These are phyloP conservation scores for Cryphonectria parasitica DNA, from an alignment of 2,329 filamentous ascomycete species.

Conservation along the genomic window DNA sequence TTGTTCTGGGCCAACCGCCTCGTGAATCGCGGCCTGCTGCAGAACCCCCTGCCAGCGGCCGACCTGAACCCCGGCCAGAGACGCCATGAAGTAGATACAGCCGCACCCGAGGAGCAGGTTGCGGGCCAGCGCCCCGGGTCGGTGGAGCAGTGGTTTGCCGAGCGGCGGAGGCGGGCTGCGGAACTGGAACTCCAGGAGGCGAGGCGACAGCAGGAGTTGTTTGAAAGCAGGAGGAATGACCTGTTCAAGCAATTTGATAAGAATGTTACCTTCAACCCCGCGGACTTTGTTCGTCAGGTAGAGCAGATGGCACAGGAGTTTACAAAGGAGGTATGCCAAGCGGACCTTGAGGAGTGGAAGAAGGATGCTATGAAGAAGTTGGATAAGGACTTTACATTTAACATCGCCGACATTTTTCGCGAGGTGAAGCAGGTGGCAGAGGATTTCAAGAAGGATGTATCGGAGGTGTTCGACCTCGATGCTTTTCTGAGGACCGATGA, in stretches of 20 bases:
- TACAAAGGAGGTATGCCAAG: not conserved
- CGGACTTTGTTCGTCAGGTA: not conserved
- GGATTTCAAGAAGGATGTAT: not conserved
- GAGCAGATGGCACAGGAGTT: constrained; percentile 8
- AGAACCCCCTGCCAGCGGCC: not conserved
- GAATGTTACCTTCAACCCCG: constrained; percentile 8
- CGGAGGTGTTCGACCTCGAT: not conserved
- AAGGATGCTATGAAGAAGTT: not conserved
- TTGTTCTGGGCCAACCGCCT: constrained; percentile 27
- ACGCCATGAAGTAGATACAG: not conserved
- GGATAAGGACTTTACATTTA: constrained; percentile 1
- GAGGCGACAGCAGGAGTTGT: not conserved
- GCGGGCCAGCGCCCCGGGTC: constrained; percentile 2
- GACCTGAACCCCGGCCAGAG: not conserved
- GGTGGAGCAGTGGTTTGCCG: constrained; percentile 9
- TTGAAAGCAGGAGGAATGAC: not conserved
- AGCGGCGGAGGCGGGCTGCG: not conserved
- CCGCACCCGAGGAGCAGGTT: not conserved
- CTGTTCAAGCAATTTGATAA: not conserved
- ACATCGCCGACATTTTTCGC: not conserved
- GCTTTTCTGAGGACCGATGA: too few species aligned
- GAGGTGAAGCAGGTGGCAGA: constrained; percentile 6
- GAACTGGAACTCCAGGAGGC: not conserved
- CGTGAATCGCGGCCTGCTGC: constrained; percentile 22
- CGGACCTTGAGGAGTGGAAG: constrained; percentile 5